Evolutionary conservation across 2,329 filamentous ascomycete species (phyloP).

Genomic region (Colletotrichum lini): DNA sequence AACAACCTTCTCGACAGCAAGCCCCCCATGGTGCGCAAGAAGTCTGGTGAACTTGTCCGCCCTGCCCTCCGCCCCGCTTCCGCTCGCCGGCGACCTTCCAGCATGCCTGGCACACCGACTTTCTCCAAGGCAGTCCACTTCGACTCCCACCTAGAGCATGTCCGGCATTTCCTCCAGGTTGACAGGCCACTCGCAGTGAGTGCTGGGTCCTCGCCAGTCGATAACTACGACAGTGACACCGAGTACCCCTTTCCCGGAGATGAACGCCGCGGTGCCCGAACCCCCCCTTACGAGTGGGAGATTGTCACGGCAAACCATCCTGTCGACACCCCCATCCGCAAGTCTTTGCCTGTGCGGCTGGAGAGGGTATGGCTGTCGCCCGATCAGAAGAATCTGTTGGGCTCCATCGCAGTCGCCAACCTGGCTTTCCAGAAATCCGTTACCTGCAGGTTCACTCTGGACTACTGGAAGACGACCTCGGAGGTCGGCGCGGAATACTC

Average conservation of each 20-base stretch:
- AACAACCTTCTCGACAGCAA: slow-evolving; percentile 69
- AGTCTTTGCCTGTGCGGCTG: slow-evolving; percentile 78
- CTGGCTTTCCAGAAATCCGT: slow-evolving; percentile 91
- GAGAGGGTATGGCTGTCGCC: slow-evolving; percentile 89
- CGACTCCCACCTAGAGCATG: slow-evolving; percentile 95
- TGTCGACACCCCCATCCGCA: slow-evolving; percentile 72
- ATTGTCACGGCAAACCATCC: slow-evolving; percentile 80
- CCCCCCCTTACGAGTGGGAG: slow-evolving; percentile 84
- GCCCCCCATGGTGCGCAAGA: slow-evolving; percentile 96
- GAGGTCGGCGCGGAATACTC: slow-evolving; percentile 92
- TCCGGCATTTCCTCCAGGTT: slow-evolving; percentile 94
- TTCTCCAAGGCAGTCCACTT: slow-evolving; percentile 99
- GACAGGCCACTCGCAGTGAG: slow-evolving; percentile 97
- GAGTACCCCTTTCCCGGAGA: slow-evolving; percentile 87
- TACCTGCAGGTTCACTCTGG: slow-evolving; percentile 93
- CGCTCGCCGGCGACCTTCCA: slow-evolving; percentile 83
- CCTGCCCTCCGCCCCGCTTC: slow-evolving; percentile 88
- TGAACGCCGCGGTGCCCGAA: slow-evolving; percentile 56
- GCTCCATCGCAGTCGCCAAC: slow-evolving; percentile 88
- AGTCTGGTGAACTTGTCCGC: slow-evolving; percentile 96
- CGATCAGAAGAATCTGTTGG: slow-evolving; percentile 89
- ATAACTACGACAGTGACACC: slow-evolving; percentile 86
- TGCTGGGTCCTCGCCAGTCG: slow-evolving; percentile 91
- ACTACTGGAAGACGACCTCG: slow-evolving; percentile 99
- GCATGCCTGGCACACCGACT: slow-evolving; percentile 97